Evolutionary conservation across 768 basidiomycete species (phyloP).

Genomic region (Rhizopogon rudus): DNA sequence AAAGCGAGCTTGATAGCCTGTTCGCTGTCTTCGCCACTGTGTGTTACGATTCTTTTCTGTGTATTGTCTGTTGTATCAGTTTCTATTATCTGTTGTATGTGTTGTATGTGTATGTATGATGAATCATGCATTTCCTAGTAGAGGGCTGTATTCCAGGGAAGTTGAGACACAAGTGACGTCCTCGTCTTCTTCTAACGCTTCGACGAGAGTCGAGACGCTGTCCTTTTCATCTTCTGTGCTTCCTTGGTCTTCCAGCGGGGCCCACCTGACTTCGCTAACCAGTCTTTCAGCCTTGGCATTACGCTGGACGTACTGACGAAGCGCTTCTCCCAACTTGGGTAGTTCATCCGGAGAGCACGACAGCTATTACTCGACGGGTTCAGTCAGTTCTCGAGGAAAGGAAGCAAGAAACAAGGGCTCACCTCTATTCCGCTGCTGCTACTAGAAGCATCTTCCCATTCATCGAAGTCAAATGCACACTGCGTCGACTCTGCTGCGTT

Average conservation of each 20-base stretch:
- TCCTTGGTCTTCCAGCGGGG: slow-evolving; percentile 39
- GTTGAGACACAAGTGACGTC: slow-evolving; percentile 61
- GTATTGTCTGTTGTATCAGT: background rate
- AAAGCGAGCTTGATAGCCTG: background rate
- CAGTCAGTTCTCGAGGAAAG: background rate
- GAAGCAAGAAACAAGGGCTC: slow-evolving; percentile 4
- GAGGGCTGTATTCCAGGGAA: slow-evolving; percentile 32
- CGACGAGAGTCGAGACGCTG: slow-evolving; percentile 40
- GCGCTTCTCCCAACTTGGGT: slow-evolving; percentile 30
- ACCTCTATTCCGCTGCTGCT: slow-evolving; percentile 31
- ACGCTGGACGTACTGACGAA: slow-evolving; percentile 20
- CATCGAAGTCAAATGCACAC: slow-evolving; percentile 43
- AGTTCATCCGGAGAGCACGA: slow-evolving; percentile 39
- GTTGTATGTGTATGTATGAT: slow-evolving; percentile 4
- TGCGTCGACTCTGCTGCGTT: slow-evolving; percentile 18
- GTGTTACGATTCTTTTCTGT: background rate
- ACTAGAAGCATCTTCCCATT: slow-evolving; percentile 26
- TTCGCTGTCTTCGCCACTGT: background rate
- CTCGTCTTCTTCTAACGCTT: slow-evolving; percentile 50
- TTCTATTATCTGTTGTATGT: background rate
- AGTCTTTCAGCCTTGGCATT: slow-evolving; percentile 34
- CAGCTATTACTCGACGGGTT: slow-evolving; percentile 28
- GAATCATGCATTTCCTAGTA: slow-evolving; percentile 14
- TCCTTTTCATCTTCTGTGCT: slow-evolving; percentile 33
- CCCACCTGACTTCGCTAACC: slow-evolving; percentile 49